Evolutionary conservation across 192 early-diverging fungal genomes (phyloP).

Genomic region (Gaertneriomyces sp.): DNA sequence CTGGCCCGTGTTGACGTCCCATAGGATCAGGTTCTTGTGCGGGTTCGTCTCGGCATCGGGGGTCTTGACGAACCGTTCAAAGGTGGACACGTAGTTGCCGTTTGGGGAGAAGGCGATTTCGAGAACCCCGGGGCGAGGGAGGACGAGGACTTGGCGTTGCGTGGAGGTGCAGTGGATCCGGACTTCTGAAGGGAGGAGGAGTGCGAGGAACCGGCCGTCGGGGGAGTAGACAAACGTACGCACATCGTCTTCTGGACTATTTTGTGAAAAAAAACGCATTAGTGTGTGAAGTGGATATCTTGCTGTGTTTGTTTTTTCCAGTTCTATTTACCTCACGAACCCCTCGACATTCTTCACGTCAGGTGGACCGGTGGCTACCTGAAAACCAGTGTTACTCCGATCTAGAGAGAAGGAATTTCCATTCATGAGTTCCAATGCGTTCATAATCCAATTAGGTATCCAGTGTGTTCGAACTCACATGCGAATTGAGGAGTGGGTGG

Average conservation of each 20-base stretch:
- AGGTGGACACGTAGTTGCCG: slow-evolving; percentile 85
- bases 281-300: no score
- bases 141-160: slow-evolving; percentile 56
- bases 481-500: slow-evolving; percentile 18
- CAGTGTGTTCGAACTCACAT: not conserved
- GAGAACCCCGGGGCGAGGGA: slow-evolving; percentile 64
- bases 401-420: not conserved
- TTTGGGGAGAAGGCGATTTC: slow-evolving; percentile 90
- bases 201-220: slow-evolving; percentile 27
- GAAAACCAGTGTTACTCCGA: slow-evolving; percentile 23
- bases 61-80: slow-evolving; percentile 76
- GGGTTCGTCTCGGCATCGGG: slow-evolving; percentile 57
- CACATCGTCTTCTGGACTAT: slow-evolving; percentile 18
- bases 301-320: not conserved
- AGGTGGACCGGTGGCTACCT: slow-evolving; percentile 21
- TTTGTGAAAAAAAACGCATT: not conserved
- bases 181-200: slow-evolving; percentile 48
- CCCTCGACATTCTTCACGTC: slow-evolving; percentile 16
- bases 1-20: slow-evolving; percentile 69
- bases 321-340: slow-evolving; percentile 16
- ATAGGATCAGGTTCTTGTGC: slow-evolving; percentile 77
- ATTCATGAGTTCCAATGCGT: slow-evolving; percentile 3
- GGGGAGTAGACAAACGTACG: slow-evolving; percentile 28
- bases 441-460: not conserved
- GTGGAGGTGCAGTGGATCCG: slow-evolving; percentile 66